Evolutionary conservation across 495 filamentous ascomycete genomes (phyloP), one percentile per base, ranked within the genome.

Genomic region (Penicillium malachiteum): DNA sequence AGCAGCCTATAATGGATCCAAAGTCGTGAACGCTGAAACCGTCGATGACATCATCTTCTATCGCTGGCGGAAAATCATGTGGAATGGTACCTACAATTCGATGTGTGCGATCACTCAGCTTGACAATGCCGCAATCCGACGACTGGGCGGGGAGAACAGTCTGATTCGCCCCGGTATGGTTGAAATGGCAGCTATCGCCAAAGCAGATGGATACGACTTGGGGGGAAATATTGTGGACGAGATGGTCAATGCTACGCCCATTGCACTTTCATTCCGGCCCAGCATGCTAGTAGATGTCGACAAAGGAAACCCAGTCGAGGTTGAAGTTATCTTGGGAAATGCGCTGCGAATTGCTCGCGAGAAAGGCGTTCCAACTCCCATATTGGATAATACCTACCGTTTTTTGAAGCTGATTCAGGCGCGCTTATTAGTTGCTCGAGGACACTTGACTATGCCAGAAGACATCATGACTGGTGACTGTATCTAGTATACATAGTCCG

Each of bases 281-380:
- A 62, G 59, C 32, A 59, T 63, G 60, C 35, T 59, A 16, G 54
- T 58, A 11, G 56, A 57, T 14, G 31, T 37, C 12, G 55, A 62
- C 37, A 62, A 62, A 32, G 59, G 45, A 11, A 58, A 50, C 21
- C 62, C 48, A 9, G 37, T 62, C 37, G 62, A 54, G 42, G 49
- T 56, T 17, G 59, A 58, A 46, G 59, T 65, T 7, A 62, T 57
- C 17, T 32, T 62, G 44, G 59, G 56, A 7, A 65, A 62, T 52
- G 52, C 56, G 35, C 21, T 65, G 40, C 33, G 52, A 26, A 38
- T 56, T 8, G 58, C 51, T 34, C 21, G 44, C 16, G 39, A 42
- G 38, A 45, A 56, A 42, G 53, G 53, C 7, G 47, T 55, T 6
- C 18, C 39, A 12, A 61, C 54, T 2, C 53, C 56, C 12, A 43